Percentiles rank a stretch among this genome's conserved stretches.
These are phyloP conservation scores for Vanilla planifolia DNA, from an alignment of 106 monocot genomes.

Conservation along the genomic window DNA sequence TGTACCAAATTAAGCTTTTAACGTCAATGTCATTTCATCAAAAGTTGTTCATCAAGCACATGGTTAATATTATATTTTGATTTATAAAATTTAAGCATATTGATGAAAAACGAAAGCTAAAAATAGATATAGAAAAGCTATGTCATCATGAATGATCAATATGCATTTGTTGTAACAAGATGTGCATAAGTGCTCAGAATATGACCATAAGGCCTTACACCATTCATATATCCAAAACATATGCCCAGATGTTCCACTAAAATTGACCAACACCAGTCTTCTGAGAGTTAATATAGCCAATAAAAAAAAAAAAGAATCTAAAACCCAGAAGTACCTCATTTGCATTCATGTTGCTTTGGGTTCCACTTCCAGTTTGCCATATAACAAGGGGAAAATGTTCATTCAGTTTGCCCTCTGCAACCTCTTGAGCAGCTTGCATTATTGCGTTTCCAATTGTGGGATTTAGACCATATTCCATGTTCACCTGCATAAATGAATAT, in stretches of 20 bases:
- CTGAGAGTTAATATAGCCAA: neutral
- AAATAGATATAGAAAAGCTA: too few relatives aligned
- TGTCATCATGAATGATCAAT: too few relatives aligned
- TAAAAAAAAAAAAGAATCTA: neutral
- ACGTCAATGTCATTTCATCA: too few relatives aligned
- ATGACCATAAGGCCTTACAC: neutral
- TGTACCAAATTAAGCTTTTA: neutral
- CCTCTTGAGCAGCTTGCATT: constrained; percentile 94
- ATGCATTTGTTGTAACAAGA: too few relatives aligned
- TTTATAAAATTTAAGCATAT: too few relatives aligned
- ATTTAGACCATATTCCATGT: constrained; percentile 95
- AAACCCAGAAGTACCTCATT: constrained; percentile 59
- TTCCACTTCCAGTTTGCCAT: constrained; percentile 99
- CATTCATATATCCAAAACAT: neutral
- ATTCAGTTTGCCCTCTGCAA: constrained; percentile 86
- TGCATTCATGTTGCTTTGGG: constrained; percentile 99
- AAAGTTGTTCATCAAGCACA: too few relatives aligned
- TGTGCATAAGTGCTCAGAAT: neutral
- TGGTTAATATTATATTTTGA: too few relatives aligned
- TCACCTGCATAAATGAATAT: constrained; percentile 47
- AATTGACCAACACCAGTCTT: neutral
- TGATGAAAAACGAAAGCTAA: too few relatives aligned
- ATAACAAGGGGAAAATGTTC: constrained; percentile 98
- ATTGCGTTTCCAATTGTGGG: constrained; percentile 87
- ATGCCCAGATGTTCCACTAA: constrained; percentile 6